A percentile compares a stretch with the other conserved stretches of the same genome.
phyloP scores from a whole-genome alignment of 352 stramenopile genomes.

The Phytophthora macrochlamydospora region DNA sequence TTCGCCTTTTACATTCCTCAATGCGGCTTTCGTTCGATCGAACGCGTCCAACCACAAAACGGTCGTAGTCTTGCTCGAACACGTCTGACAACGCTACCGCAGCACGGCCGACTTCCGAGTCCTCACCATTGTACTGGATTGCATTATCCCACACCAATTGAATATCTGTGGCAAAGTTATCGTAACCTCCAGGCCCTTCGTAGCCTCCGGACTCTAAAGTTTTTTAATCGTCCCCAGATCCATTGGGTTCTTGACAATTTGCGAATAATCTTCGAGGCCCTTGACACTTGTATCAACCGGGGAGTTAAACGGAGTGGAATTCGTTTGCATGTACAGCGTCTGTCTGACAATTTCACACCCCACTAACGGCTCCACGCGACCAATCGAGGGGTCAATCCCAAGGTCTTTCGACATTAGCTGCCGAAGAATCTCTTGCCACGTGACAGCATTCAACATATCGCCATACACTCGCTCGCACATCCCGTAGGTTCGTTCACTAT shows the following conservation, averaged over 20 bases:
- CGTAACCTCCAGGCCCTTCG: constrained; percentile 58
- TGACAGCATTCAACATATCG: constrained; percentile 82
- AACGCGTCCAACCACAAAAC: constrained; percentile 68
- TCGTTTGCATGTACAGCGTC: constrained; percentile 84
- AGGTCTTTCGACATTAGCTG: constrained; percentile 85
- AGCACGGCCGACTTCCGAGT: constrained; percentile 74
- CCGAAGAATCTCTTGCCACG: constrained; percentile 85
- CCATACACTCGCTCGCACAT: constrained; percentile 70
- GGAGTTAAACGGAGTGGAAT: constrained; percentile 78
- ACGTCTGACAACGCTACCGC: constrained; percentile 77
- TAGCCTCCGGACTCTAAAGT: constrained; percentile 79
- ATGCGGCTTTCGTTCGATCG: constrained; percentile 59
- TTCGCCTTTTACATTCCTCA: constrained; percentile 60
- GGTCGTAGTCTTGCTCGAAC: constrained; percentile 83
- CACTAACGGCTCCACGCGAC: constrained; percentile 72
- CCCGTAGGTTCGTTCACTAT: constrained; percentile 73
- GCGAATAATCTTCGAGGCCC: constrained; percentile 85
- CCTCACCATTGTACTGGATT: constrained; percentile 77
- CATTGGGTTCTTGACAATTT: constrained; percentile 90
- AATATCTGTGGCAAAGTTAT: constrained; percentile 75
- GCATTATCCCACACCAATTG: constrained; percentile 89
- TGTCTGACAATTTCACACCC: constrained; percentile 83
- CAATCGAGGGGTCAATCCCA: constrained; percentile 74
- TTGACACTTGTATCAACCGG: constrained; percentile 83
- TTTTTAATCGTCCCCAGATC: constrained; percentile 89